phyloP scores from a whole-genome alignment of 2,329 filamentous ascomycete species.

The Thelonectria blattea region DNA sequence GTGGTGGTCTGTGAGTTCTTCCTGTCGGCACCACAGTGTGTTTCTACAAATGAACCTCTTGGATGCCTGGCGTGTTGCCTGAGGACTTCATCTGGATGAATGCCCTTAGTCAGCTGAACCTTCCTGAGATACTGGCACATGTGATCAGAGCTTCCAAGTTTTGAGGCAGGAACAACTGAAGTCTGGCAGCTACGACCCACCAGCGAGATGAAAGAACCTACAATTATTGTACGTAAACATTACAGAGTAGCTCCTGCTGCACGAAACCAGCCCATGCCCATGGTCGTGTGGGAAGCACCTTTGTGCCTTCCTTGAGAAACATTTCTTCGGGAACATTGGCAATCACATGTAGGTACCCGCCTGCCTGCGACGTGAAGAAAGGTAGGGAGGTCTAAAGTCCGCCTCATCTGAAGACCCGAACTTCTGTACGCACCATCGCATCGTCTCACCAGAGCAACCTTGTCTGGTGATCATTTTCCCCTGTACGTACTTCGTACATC shows the following conservation, averaged over 20 bases:
- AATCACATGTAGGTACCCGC: constrained; percentile 4
- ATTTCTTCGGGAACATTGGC: not conserved
- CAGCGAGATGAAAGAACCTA: not conserved
- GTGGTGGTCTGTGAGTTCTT: constrained; percentile 12
- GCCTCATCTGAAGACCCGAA: not conserved
- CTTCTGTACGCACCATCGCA: not conserved
- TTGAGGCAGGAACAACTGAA: too few species aligned
- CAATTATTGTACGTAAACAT: not conserved
- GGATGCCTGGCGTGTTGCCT: not conserved
- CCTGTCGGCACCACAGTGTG: not conserved
- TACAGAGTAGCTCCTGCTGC: not conserved
- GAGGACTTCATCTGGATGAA: too few species aligned
- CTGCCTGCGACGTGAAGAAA: not conserved
- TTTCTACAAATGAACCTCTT: not conserved
- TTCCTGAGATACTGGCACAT: too few species aligned
- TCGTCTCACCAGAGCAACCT: not conserved
- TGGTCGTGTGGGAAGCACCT: not conserved
- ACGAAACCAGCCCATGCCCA: too few species aligned
- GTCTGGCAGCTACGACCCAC: too few species aligned
- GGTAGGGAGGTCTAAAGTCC: not conserved
- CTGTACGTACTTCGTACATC: not conserved
- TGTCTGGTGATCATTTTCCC: not conserved
- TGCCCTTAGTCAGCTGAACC: too few species aligned
- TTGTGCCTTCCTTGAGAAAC: not conserved
- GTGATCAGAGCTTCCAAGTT: too few species aligned